Evolutionary conservation across 441 rosid species (phyloP).

Genomic region (Eruca vesicaria): DNA sequence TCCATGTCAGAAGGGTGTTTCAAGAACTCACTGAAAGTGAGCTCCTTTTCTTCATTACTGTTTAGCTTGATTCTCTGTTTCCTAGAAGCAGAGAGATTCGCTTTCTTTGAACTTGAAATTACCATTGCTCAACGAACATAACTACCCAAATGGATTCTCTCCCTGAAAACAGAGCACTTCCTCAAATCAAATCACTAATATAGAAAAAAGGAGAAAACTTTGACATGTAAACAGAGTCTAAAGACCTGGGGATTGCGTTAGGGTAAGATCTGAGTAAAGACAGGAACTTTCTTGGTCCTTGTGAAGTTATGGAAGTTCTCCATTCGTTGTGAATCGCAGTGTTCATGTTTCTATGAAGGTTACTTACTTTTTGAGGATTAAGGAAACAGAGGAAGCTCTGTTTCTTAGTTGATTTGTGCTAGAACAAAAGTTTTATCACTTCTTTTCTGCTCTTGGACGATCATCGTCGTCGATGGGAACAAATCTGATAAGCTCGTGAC

Average conservation of each 20-base stretch:
- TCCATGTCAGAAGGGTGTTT: conserved; percentile 70
- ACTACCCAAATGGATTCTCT: conserved; percentile 23
- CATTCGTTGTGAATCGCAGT: conserved; percentile 20
- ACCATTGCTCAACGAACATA: conserved; percentile 15
- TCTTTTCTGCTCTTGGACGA: background rate
- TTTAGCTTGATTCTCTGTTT: conserved; percentile 59
- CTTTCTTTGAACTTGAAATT: conserved; percentile 48
- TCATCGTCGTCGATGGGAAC: background rate
- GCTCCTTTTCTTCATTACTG: conserved; percentile 31
- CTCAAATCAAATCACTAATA: background rate
- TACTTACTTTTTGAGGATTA: background rate
- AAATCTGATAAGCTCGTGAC: too few relatives aligned
- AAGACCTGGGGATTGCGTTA: conserved; percentile 16
- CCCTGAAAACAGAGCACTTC: conserved; percentile 40
- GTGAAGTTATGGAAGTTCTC: conserved; percentile 6
- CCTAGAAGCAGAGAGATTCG: conserved; percentile 62
- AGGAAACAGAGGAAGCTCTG: background rate
- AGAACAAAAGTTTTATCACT: too few relatives aligned
- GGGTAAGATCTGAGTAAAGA: conserved; percentile 16
- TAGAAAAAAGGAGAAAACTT: background rate
- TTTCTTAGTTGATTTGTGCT: too few relatives aligned
- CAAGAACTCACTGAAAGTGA: conserved; percentile 57
- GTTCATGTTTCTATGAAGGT: conserved; percentile 15
- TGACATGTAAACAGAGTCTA: background rate
- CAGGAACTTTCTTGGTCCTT: conserved; percentile 4